Percentiles rank a stretch among this genome's conserved stretches.
Evolutionary conservation across 208 protist genomes (phyloP).

Genomic region (Crithidia fasciculata): DNA sequence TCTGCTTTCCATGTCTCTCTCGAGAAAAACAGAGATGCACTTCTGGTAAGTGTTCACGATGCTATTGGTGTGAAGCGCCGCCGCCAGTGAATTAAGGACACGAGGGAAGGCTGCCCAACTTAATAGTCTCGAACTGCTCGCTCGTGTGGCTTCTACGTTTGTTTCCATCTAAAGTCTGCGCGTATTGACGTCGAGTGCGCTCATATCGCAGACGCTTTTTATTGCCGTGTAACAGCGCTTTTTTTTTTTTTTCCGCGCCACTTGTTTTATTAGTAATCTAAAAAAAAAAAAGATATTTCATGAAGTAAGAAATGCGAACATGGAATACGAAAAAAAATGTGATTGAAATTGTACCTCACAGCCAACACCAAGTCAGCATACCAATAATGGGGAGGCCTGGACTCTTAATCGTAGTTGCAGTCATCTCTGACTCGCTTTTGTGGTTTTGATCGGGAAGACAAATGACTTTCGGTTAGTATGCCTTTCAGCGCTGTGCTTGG

Average conservation of each 20-base stretch:
- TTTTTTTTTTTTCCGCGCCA: neutral
- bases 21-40: conserved; percentile 28
- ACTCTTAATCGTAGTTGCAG: no score
- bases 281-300: neutral
- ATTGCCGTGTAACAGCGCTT: neutral
- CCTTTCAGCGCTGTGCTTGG: no score
- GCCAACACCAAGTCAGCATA: no score
- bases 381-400: no score
- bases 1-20: conserved; percentile 66
- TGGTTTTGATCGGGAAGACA: no score
- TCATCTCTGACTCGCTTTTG: no score
- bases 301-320: neutral
- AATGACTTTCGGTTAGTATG: no score
- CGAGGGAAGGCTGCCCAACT: no score
- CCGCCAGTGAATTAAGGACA: neutral
- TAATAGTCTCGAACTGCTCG: neutral
- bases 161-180: neutral
- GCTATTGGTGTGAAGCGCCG: conserved; percentile 31
- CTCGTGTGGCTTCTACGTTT: neutral
- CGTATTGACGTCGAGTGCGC: no score
- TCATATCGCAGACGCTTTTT: neutral
- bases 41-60: conserved; percentile 29
- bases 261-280: neutral
- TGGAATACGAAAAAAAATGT: no score
- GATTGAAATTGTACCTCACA: no score